Base-by-base conservation (phyloP, 208 protist genomes). In the Wallacemonas sp. region DNA sequence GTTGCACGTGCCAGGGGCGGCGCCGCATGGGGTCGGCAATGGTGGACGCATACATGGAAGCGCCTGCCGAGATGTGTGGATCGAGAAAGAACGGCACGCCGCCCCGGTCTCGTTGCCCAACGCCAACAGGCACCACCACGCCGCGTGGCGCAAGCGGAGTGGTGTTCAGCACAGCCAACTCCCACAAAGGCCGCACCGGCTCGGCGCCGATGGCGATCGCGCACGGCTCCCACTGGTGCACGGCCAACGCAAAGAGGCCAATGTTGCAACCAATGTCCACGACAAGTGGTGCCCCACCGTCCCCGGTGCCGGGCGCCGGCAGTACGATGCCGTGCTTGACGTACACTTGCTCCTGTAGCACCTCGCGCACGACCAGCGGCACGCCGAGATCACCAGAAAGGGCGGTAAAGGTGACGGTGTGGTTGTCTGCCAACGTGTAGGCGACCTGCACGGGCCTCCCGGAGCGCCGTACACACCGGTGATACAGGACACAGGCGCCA, bases 191-290 rank as follows among this genome's bases (percentile, higher is more conserved):
- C 4, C 44, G 63, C 9, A 79, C 41, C 10, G 80, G 80, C 73
- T 87, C 76, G 3, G 71, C 68, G 1, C 54, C 72, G 2, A 87
- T 50, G 15, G 81, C 63, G 12, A 77, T 15, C 2, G 80, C 69
- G 0, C 33, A 15, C 1, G 66, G 58, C 45, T 68, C 70, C n/a
- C 38, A 26, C 24, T 48, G 41, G 38, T 64, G 24, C 32, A 63
- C 65, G 26, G 60, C 68, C 22, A 74, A 45, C 38, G 67, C 44
- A 55, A 80, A 87, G 15, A 81, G 73, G 26, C 80, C 80, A 32
- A 87, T 71, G 65, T 81, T 79, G 36, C 57, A 63, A 32, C 73
- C 80, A 10, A 79, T 41, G 34, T 87, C 80, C 1, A 87, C 46
- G 24, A 87, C 52, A 17, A 83, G 52, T 5, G 73, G 76, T 2